These are phyloP conservation scores for Lactarius sanguifluus DNA, from an alignment of 768 basidiomycete species.

Conservation along the genomic window DNA sequence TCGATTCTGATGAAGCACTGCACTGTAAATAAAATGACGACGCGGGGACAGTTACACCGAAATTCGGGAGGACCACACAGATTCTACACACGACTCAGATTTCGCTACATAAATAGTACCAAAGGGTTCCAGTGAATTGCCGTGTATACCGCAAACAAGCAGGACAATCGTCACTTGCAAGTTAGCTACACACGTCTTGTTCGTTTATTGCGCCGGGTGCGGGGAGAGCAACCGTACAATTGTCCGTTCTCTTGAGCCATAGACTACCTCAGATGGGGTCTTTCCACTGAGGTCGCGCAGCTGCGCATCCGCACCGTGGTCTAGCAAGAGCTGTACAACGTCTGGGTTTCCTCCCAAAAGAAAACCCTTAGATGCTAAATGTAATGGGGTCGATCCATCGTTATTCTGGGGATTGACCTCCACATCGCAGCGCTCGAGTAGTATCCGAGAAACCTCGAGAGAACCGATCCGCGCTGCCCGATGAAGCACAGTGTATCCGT, in stretches of 20 bases:
- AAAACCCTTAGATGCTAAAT: rapidly evolving
- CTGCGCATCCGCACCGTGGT: not conserved
- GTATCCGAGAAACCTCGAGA: not conserved
- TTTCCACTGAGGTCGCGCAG: not conserved
- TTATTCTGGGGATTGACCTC: not conserved
- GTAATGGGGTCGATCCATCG: not conserved
- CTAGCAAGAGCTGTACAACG: not conserved
- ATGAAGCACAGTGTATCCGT: not conserved
- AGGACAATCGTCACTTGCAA: not conserved
- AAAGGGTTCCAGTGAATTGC: not conserved
- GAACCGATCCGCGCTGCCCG: rapidly evolving
- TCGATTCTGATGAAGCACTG: not conserved
- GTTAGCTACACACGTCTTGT: not conserved
- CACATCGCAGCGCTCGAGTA: not conserved
- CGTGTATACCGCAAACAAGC: not conserved
- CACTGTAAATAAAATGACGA: not conserved
- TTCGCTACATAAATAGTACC: not conserved
- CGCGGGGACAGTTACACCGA: not conserved
- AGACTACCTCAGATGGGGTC: not conserved
- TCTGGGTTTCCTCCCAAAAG: no score
- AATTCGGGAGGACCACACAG: not conserved
- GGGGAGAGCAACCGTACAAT: not conserved
- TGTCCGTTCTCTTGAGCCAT: no score
- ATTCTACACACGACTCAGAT: not conserved
- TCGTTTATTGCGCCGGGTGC: not conserved